Conservation (phyloP, 768 basidiomycete genomes). For the Phaffia tasmanica region DNA sequence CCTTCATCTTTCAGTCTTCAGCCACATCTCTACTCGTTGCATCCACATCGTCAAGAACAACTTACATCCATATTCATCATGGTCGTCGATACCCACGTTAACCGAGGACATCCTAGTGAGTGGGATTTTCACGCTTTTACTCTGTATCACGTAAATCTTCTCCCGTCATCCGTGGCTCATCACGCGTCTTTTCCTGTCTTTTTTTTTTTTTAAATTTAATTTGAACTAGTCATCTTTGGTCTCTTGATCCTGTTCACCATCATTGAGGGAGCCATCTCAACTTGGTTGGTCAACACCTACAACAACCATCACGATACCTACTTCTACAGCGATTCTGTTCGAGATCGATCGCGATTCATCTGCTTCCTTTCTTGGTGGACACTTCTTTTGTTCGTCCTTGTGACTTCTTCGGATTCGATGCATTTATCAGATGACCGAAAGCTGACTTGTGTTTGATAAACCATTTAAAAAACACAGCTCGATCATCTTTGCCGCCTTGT, state of each 20-base stretch:
- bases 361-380: slow-evolving; percentile 51
- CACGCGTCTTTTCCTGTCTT: background rate
- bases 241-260: slow-evolving; percentile 52
- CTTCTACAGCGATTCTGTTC: slow-evolving; percentile 44
- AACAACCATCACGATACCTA: slow-evolving; percentile 45
- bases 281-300: slow-evolving; percentile 59
- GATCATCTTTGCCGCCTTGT: slow-evolving; percentile 24
- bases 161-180: background rate
- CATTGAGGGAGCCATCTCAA: slow-evolving; percentile 60
- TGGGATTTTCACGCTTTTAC: background rate
- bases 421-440: background rate
- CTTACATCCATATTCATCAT: background rate
- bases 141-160: background rate
- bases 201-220: background rate
- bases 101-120: slow-evolving; percentile 7
- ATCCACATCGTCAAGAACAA: no score
- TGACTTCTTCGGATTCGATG: background rate
- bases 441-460: no score
- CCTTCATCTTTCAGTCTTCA: background rate
- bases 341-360: slow-evolving; percentile 55
- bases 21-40: slow-evolving; percentile 12
- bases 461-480: background rate
- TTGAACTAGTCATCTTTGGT: slow-evolving; percentile 44
- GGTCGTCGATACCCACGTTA: slow-evolving; percentile 14
- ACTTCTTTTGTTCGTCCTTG: slow-evolving; percentile 2